phyloP scores from a whole-genome alignment of 2,329 filamentous ascomycete genomes.

The Aspergillus sp. region DNA sequence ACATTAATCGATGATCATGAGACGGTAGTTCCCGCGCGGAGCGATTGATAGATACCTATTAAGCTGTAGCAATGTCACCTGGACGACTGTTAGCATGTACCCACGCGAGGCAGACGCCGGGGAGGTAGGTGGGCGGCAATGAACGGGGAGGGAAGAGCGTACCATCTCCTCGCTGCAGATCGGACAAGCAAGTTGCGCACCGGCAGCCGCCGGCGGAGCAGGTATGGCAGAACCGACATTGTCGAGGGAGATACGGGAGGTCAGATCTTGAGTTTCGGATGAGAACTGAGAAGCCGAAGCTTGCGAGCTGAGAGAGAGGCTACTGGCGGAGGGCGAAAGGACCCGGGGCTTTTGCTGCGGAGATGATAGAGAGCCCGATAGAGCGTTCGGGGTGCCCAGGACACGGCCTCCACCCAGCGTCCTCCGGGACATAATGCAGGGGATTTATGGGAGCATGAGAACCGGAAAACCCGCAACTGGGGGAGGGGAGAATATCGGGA shows the following conservation, averaged over 20 bases:
- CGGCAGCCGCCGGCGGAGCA: slow-evolving; percentile 53
- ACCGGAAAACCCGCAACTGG: slow-evolving; percentile 18
- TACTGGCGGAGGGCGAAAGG: slow-evolving; percentile 68
- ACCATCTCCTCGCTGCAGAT: slow-evolving; percentile 99
- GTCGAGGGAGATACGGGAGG: slow-evolving; percentile 74
- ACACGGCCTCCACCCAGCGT: slow-evolving; percentile 91
- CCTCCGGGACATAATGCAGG: slow-evolving; percentile 68
- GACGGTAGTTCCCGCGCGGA: not conserved
- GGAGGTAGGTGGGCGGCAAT: not conserved
- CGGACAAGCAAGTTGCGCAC: slow-evolving; percentile 79
- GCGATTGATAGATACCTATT: slow-evolving; percentile 61
- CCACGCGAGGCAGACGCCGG: not conserved
- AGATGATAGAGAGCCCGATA: slow-evolving; percentile 52
- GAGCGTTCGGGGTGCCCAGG: slow-evolving; percentile 79
- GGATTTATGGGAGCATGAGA: slow-evolving; percentile 38
- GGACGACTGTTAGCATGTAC: slow-evolving; percentile 10
- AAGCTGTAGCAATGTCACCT: slow-evolving; percentile 89
- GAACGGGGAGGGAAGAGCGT: slow-evolving; percentile 24
- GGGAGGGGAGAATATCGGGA: not conserved
- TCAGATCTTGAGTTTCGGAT: slow-evolving; percentile 73
- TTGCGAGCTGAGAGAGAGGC: slow-evolving; percentile 73
- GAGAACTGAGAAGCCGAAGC: slow-evolving; percentile 70
- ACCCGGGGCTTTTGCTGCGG: slow-evolving; percentile 44
- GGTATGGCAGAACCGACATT: slow-evolving; percentile 53
- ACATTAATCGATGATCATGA: slow-evolving; percentile 20